Conservation (phyloP, 495 filamentous ascomycete genomes). For the Trichoderma erinaceum region DNA sequence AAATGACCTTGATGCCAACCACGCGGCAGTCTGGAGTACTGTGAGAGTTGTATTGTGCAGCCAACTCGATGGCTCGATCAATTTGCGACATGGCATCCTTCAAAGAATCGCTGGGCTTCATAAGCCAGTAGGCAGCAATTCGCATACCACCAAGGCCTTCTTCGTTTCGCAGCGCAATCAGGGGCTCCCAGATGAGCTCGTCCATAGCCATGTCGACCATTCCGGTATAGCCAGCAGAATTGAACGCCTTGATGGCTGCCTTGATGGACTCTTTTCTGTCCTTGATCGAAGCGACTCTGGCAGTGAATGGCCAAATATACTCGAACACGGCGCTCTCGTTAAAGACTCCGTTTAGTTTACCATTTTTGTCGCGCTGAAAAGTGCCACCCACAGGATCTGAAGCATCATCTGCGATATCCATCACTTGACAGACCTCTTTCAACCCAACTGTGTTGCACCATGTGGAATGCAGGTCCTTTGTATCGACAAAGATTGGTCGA, state of each 20-base stretch:
- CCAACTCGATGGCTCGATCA: constrained; percentile 53
- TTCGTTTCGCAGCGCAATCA: constrained; percentile 40
- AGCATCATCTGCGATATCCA: constrained; percentile 32
- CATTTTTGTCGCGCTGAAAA: constrained; percentile 48
- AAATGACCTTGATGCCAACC: constrained; percentile 63
- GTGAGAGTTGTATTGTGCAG: constrained; percentile 36
- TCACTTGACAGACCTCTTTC: constrained; percentile 36
- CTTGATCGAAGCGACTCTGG: constrained; percentile 42
- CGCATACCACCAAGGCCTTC: constrained; percentile 46
- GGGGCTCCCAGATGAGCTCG: constrained; percentile 51
- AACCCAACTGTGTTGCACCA: constrained; percentile 56
- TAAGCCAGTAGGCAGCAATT: constrained; percentile 58
- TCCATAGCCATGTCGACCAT: constrained; percentile 69
- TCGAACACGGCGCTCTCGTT: constrained; percentile 51
- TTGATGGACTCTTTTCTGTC: constrained; percentile 48
- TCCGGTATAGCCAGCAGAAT: constrained; percentile 54
- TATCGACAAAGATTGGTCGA: constrained; percentile 54
- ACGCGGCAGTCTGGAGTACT: constrained; percentile 51
- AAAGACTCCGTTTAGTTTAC: constrained; percentile 49
- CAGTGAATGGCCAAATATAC: constrained; percentile 55
- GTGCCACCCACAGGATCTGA: constrained; percentile 50
- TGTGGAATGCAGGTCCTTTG: constrained; percentile 57
- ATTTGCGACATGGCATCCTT: constrained; percentile 39
- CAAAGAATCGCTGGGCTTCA: constrained; percentile 37
- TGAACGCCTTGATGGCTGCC: constrained; percentile 46